Conservation (phyloP, 176 grass and related monocot genomes). For the Rhipidocladum racemiflorum region DNA sequence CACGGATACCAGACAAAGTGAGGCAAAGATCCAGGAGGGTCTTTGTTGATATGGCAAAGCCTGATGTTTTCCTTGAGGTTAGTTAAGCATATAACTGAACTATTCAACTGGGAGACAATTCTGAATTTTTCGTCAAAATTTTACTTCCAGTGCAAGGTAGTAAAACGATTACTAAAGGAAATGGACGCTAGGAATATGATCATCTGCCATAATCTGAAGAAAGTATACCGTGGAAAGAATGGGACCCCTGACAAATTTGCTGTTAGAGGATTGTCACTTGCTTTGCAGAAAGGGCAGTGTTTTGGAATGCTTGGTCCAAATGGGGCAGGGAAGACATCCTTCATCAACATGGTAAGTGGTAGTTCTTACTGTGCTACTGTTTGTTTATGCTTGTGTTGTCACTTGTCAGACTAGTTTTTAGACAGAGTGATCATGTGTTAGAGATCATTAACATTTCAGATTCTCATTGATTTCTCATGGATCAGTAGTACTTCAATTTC, state of each 20-base stretch:
- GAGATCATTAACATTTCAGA: not conserved
- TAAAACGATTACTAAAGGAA: constrained; percentile 36
- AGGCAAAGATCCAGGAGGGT: constrained; percentile 22
- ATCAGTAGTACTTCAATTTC: not conserved
- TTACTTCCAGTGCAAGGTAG: constrained; percentile 43
- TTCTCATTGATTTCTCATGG: not conserved
- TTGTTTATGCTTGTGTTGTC: not conserved
- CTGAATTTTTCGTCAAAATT: constrained; percentile 9
- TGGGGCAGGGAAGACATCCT: constrained; percentile 64
- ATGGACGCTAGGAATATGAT: constrained; percentile 43
- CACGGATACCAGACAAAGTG: not conserved
- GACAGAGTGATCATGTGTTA: not conserved
- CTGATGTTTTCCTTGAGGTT: constrained; percentile 62
- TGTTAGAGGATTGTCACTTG: constrained; percentile 55
- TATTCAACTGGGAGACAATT: not conserved
- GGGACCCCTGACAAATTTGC: constrained; percentile 56
- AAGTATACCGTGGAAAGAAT: constrained; percentile 61
- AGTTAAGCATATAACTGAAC: constrained; percentile 9
- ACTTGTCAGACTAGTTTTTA: not conserved
- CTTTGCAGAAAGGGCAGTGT: constrained; percentile 59
- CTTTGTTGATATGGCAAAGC: constrained; percentile 37
- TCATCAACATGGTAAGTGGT: constrained; percentile 58
- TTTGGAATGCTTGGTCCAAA: constrained; percentile 76
- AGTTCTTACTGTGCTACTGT: not conserved
- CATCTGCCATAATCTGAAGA: constrained; percentile 59